Evolutionary conservation across 495 filamentous ascomycete species (phyloP).

Genomic region (Penicillium bialowiezense): DNA sequence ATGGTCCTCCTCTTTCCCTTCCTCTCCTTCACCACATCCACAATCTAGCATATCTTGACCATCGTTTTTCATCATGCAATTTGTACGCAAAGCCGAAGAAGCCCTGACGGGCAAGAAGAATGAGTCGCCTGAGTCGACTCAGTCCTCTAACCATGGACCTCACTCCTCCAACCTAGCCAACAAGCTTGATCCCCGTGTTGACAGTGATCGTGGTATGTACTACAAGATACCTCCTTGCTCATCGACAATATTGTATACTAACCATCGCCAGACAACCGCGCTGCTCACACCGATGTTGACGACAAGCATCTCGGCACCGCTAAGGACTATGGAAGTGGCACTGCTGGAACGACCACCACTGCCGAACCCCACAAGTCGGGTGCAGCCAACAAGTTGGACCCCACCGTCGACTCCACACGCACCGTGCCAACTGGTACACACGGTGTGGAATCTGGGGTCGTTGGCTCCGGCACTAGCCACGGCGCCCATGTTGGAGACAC

Average conservation of each 20-base stretch:
- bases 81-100: slow-evolving; percentile 12
- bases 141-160: slow-evolving; percentile 23
- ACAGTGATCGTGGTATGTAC: slow-evolving; percentile 31
- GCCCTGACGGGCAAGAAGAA: slow-evolving; percentile 7
- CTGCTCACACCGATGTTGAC: not conserved
- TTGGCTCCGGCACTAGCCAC: too few relatives aligned
- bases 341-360: not conserved
- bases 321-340: not conserved
- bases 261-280: slow-evolving; percentile 3
- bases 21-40: not conserved
- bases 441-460: too few relatives aligned
- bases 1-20: not conserved
- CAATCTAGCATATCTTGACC: not conserved
- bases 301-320: not conserved
- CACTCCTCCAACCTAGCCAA: slow-evolving; percentile 40
- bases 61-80: slow-evolving; percentile 5
- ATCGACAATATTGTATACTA: not conserved
- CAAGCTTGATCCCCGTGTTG: slow-evolving; percentile 49
- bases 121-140: slow-evolving; percentile 3
- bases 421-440: too few relatives aligned
- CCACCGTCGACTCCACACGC: not conserved
- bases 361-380: not conserved
- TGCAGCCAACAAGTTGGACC: not conserved
- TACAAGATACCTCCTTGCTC: not conserved
- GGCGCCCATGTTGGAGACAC: not conserved